Base-by-base conservation (phyloP, 805 yeast species). In the Isabelozyma heimii region DNA sequence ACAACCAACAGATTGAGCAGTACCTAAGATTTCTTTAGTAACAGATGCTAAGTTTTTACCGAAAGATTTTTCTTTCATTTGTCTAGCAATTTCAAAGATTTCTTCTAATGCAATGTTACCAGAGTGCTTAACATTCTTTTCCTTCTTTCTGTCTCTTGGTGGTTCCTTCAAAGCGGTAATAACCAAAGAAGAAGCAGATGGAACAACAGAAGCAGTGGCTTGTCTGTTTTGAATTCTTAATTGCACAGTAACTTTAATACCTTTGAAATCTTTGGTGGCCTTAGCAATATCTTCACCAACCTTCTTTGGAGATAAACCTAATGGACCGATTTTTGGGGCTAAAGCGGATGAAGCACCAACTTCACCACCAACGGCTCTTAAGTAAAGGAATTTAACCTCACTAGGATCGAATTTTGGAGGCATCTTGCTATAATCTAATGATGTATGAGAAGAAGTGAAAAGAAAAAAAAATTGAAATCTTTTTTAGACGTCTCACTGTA, bases 301-400 rank as follows among this genome's bases (percentile, higher is more conserved):
- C 87, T 94, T 92, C 96, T 92, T 94, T 83, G 99, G 97, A 58
- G 97, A 91, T 69, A 94, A 84, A 91, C 99, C 99, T 76, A 94
- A 89, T 68, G 99, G 99, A 89, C 99, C 99, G 75, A 94, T 94
- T 92, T 94, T 94, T 77, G 99, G 99, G 68, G 99, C 99, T 72
- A 94, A 88, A 64, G 99, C 97, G 63, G 99, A 89, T 59, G 98
- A 91, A 72, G 97, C 97, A 83, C 98, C 99, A 71, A 94, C 95
- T 85, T 94, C 99, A 85, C 99, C 99, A 89, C 99, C 99, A 67
- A 91, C 95, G 80, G 99, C 97, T 88, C 99, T 90, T 80, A 94
- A 83, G 89, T 92, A 92, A 81, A 94, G 83, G 89, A 81, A 89
- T 81, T 91, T 91, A 76, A 94, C 97, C 89, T 94, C 99, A 83